A percentile compares a stretch with the other conserved stretches of the same genome.
These are phyloP conservation scores for Claviceps fusiformis DNA, from an alignment of 2,329 filamentous ascomycete genomes.

Conservation along the genomic window DNA sequence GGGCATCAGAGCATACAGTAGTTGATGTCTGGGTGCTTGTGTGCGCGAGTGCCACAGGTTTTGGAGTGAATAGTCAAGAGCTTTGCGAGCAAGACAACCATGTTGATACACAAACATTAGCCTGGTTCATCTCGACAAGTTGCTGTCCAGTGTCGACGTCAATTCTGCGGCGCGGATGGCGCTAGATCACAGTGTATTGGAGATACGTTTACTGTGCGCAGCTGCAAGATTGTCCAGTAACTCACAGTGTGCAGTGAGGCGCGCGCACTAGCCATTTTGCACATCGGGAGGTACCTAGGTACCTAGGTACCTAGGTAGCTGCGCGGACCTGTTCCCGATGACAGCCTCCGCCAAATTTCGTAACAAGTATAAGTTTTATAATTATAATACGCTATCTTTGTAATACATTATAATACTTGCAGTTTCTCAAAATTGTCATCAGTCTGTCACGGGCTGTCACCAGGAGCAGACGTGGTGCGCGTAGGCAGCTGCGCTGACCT, in stretches of 20 bases:
- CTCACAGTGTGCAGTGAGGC: neutral
- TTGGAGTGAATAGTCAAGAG: neutral
- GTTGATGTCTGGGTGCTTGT: neutral
- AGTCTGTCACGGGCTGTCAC: too few species aligned
- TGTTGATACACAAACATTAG: neutral
- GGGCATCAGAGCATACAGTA: constrained; percentile 6
- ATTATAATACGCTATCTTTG: too few species aligned
- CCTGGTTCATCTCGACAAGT: neutral
- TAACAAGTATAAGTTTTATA: too few species aligned
- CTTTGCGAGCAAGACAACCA: neutral
- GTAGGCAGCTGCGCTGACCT: too few species aligned
- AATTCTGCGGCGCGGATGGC: neutral
- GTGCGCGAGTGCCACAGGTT: neutral
- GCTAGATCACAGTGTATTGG: neutral
- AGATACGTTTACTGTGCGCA: neutral
- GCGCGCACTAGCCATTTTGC: neutral
- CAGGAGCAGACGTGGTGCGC: too few species aligned
- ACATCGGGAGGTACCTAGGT: neutral
- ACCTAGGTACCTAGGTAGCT: neutral
- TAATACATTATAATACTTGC: too few species aligned
- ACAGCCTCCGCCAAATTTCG: too few species aligned
- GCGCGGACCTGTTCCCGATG: too few species aligned
- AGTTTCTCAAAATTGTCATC: too few species aligned
- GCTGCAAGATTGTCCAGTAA: too few species aligned
- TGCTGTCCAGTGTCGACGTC: neutral